Percentiles rank a stretch among this genome's conserved stretches.
Evolutionary conservation across 2,329 filamentous ascomycete species (phyloP).

Genomic region (Trichoderma sp.): DNA sequence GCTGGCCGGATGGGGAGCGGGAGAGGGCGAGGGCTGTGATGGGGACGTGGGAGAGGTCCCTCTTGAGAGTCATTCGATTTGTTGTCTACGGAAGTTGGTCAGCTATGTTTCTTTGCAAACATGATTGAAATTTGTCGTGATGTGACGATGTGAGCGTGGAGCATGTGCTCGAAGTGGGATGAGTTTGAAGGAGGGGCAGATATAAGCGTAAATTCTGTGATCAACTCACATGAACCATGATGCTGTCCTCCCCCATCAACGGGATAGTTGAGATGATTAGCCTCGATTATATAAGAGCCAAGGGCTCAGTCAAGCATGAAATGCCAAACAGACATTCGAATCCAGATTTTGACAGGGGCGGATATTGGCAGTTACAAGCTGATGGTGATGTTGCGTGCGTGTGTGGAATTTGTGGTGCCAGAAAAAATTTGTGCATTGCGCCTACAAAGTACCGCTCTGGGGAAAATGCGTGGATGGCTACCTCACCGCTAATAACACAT

Average conservation of each 20-base stretch:
- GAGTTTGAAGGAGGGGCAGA: conserved; percentile 18
- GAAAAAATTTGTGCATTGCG: conserved; percentile 13
- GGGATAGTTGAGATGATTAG: too few relatives aligned
- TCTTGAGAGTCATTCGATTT: conserved; percentile 32
- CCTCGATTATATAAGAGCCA: neutral
- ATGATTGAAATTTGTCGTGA: too few relatives aligned
- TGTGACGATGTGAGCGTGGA: neutral
- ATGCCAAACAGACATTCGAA: neutral
- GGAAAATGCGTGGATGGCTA: neutral
- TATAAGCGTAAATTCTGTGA: neutral
- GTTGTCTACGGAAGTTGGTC: conserved; percentile 4
- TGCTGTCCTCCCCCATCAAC: neutral
- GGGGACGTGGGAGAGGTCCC: conserved; percentile 53
- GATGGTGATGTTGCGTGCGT: neutral
- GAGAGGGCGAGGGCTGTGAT: conserved; percentile 63
- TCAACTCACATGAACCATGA: conserved; percentile 25
- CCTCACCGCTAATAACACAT: conserved; percentile 19
- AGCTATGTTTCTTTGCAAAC: neutral
- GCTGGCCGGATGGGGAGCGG: conserved; percentile 35
- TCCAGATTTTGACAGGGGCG: neutral
- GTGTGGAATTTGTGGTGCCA: conserved; percentile 8
- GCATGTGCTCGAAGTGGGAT: neutral
- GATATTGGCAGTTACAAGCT: neutral
- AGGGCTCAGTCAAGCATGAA: neutral
- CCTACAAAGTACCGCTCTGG: neutral